Base-by-base conservation (phyloP, 176 grass and related monocot species). In the Eragrostis nindensis region DNA sequence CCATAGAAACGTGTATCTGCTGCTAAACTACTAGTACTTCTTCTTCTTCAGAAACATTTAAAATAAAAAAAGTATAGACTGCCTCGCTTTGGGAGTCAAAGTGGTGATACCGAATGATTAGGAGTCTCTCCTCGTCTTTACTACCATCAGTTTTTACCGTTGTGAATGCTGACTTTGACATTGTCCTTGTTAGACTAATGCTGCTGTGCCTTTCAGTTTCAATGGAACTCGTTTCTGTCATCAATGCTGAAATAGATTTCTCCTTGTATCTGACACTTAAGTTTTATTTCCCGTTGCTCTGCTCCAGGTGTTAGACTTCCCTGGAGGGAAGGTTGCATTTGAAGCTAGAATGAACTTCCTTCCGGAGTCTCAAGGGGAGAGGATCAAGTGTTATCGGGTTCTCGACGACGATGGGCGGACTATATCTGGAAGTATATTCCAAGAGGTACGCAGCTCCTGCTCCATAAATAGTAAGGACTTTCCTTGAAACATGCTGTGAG, bases 261-360 rank as follows among this genome's bases (percentile, higher is more conserved):
- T 18, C 18, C 15, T 9, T 50, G 13, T n/a, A n/a, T n/a, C 17
- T 24, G 38, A 49, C 50, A 27, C 19, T 49, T 43, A 61, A 16
- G 36, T 44, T 45, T 15, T 0, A 26, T n/a, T n/a, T n/a, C n/a
- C 61, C 0, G 26, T 52, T 86, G 14, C 61, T n/a, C n/a, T 30
- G 41, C 27, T 54, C 42, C 82, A 99, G 90, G 82, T 63, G 50
- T 25, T 95, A 17, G 93, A 93, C 70, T 99, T 99, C 71, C 96
- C 96, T 82, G 96, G 96, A 78, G 93, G 96, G 30, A 91, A 93
- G 79, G 92, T 99, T 55, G 85, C 91, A 42, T 91, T 99, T 65
- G 73, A 84, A 44, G 78, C 90, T 47, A 87, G 90, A 88, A 95
- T 99, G 88, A 91, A 74, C 55, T 93, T 99, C 74, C 44, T 99